phyloP scores from a whole-genome alignment of 169 alveolate species.

The Eimeria tenella region DNA sequence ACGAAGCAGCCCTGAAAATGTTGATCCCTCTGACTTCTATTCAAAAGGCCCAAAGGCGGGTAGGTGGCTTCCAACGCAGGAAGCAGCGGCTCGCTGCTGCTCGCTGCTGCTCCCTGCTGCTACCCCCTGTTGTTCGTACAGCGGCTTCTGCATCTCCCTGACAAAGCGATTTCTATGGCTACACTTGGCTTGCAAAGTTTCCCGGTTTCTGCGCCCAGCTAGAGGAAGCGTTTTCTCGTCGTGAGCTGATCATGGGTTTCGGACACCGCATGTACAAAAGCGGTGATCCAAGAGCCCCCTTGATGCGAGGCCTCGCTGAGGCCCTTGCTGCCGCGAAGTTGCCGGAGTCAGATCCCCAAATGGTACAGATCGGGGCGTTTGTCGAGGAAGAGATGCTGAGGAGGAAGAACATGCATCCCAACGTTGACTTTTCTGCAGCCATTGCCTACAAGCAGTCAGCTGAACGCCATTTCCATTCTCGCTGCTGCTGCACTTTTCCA shows the following conservation, averaged over 20 bases:
- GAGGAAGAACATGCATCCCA: slow-evolving; percentile 89
- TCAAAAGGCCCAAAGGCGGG: slow-evolving; percentile 55
- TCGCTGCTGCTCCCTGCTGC: slow-evolving; percentile 32
- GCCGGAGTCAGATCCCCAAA: slow-evolving; percentile 46
- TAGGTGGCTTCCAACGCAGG: slow-evolving; percentile 8
- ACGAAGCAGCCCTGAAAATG: slow-evolving; percentile 90
- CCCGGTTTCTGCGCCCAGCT: slow-evolving; percentile 78
- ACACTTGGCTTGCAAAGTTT: slow-evolving; percentile 33
- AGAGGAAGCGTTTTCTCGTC: slow-evolving; percentile 80
- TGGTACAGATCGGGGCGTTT: slow-evolving; percentile 83
- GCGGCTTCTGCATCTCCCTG: neutral
- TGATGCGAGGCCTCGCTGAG: slow-evolving; percentile 81
- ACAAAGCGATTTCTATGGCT: neutral
- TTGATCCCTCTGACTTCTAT: neutral
- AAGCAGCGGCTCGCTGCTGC: neutral
- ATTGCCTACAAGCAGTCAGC: slow-evolving; percentile 86
- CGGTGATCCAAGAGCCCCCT: slow-evolving; percentile 91
- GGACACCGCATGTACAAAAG: slow-evolving; percentile 91
- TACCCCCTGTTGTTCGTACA: neutral
- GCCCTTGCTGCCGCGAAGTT: slow-evolving; percentile 24
- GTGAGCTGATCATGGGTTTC: slow-evolving; percentile 89
- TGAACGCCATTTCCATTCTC: neutral
- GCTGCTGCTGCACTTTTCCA: slow-evolving; percentile 10
- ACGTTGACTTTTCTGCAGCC: slow-evolving; percentile 89
- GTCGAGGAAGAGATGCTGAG: slow-evolving; percentile 83